Evolutionary conservation across 73 alveolate genomes (phyloP).

Genomic region (Paramecium sonneborni): DNA sequence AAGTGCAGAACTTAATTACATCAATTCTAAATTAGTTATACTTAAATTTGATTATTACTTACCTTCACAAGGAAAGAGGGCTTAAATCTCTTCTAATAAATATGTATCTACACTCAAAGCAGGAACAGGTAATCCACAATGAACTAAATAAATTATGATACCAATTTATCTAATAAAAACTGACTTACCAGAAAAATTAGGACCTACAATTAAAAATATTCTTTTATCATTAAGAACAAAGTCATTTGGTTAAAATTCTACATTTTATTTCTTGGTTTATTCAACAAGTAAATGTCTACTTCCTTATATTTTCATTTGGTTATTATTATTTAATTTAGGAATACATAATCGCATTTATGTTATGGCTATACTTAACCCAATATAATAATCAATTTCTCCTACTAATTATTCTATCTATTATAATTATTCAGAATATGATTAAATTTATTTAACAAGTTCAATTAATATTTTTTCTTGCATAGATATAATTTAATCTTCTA

Average conservation of each 20-base stretch:
- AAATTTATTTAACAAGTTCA: neutral
- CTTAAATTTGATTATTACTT: neutral
- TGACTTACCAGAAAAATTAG: constrained; percentile 38
- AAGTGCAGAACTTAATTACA: neutral
- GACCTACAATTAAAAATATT: constrained; percentile 11
- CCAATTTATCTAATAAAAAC: constrained; percentile 16
- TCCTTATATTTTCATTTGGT: neutral
- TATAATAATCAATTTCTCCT: constrained; percentile 28
- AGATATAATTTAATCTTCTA: neutral
- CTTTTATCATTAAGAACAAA: constrained; percentile 3
- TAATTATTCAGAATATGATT: neutral
- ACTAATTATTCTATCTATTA: neutral
- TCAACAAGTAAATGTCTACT: constrained; percentile 15
- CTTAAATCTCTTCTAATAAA: neutral
- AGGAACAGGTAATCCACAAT: constrained; percentile 50
- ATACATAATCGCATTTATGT: neutral
- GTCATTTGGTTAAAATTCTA: constrained; percentile 33
- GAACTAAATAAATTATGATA: constrained; percentile 18
- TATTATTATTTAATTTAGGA: constrained; percentile 37
- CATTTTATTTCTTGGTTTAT: neutral
- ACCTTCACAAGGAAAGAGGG: constrained; percentile 1
- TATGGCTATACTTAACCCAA: constrained; percentile 13
- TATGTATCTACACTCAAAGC: constrained; percentile 12
- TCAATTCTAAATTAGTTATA: neutral
- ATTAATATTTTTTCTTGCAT: neutral